These are phyloP conservation scores for Coleophoma cylindrospora DNA, from an alignment of 2,329 filamentous ascomycete genomes.

Conservation along the genomic window DNA sequence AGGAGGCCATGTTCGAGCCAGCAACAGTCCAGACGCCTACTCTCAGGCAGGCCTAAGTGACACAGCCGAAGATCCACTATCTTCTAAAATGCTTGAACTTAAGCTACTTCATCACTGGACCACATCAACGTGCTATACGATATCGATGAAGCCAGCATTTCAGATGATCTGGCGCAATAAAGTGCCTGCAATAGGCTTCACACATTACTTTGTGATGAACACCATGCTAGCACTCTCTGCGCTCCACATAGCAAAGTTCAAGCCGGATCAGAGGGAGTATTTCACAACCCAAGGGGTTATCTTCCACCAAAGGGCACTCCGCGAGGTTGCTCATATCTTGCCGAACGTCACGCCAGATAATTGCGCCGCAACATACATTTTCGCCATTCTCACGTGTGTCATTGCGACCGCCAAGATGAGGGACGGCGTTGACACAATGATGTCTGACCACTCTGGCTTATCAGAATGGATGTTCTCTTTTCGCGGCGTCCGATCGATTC, in stretches of 20 bases:
- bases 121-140: slow-evolving; percentile 12
- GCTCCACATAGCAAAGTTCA: slow-evolving; percentile 11
- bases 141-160: slow-evolving; percentile 9
- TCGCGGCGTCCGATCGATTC: background rate
- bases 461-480: background rate
- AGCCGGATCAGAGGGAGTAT: background rate
- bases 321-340: background rate
- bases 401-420: background rate
- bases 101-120: slow-evolving; percentile 21
- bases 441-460: background rate
- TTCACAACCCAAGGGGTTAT: background rate
- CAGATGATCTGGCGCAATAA: slow-evolving; percentile 8
- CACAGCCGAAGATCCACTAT: background rate
- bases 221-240: slow-evolving; percentile 16
- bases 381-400: background rate
- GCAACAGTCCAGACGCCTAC: no score
- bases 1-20: background rate
- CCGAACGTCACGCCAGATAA: background rate
- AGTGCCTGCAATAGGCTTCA: slow-evolving; percentile 15
- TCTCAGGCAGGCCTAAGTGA: background rate
- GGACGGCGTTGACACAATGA: background rate
- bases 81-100: slow-evolving; percentile 5
- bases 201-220: slow-evolving; percentile 7
- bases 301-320: background rate
- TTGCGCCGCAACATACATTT: slow-evolving; percentile 2